These are phyloP conservation scores for Ophiosphaerella herpotricha DNA, from an alignment of 2,329 filamentous ascomycete genomes.

Conservation along the genomic window DNA sequence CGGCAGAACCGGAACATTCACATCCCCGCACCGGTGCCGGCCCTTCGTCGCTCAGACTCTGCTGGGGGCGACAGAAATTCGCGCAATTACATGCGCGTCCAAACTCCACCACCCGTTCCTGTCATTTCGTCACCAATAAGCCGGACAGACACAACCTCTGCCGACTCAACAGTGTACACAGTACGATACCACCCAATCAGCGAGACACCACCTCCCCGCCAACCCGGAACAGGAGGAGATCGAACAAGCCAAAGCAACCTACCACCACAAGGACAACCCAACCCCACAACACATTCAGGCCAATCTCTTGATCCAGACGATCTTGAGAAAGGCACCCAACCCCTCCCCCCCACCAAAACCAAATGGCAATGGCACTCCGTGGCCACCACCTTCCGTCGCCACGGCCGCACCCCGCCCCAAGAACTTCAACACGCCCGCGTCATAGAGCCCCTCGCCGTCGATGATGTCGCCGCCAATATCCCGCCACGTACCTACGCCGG, in stretches of 20 bases:
- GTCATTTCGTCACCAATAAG: slow-evolving; percentile 61
- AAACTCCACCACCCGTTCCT: slow-evolving; percentile 48
- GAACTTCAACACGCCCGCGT: slow-evolving; percentile 63
- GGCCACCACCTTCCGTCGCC: slow-evolving; percentile 62
- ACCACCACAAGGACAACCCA: slow-evolving; percentile 3
- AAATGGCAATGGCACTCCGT: slow-evolving; percentile 56
- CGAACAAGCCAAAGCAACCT: slow-evolving; percentile 11
- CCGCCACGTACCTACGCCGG: slow-evolving; percentile 51
- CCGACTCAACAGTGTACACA: slow-evolving; percentile 66
- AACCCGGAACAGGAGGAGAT: slow-evolving; percentile 20
- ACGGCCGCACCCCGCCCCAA: slow-evolving; percentile 61
- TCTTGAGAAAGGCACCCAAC: slow-evolving; percentile 35
- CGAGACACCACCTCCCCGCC: slow-evolving; percentile 40
- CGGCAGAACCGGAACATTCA: slow-evolving; percentile 40
- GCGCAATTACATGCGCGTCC: slow-evolving; percentile 36
- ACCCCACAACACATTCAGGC: slow-evolving; percentile 4
- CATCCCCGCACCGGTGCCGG: slow-evolving; percentile 39
- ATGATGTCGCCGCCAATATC: slow-evolving; percentile 40
- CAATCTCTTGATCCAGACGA: slow-evolving; percentile 27
- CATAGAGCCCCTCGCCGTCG: slow-evolving; percentile 48
- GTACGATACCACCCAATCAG: slow-evolving; percentile 64
- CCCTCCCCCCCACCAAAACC: slow-evolving; percentile 16
- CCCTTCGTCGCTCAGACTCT: slow-evolving; percentile 33
- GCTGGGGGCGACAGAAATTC: slow-evolving; percentile 29
- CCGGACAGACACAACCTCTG: slow-evolving; percentile 64